Conservation (phyloP, 176 grass and related monocot genomes). For the Rhynchospora pubera region DNA sequence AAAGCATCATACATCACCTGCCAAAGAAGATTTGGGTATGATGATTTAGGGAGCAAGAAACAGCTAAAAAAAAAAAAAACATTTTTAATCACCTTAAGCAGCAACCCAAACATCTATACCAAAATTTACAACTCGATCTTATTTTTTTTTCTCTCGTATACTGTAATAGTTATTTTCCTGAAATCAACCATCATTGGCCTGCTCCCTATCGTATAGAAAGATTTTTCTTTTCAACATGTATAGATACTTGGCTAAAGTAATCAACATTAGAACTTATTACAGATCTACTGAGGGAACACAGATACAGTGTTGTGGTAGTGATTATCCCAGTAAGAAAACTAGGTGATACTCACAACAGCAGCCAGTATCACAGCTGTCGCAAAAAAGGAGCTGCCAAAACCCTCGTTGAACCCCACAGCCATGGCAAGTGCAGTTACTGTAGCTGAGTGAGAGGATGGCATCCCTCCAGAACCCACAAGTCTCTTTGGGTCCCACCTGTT, state of each 20-base stretch:
- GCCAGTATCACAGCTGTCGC: conserved; percentile 69
- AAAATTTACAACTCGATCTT: not conserved
- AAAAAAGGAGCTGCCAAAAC: conserved; percentile 58
- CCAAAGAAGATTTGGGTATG: not conserved
- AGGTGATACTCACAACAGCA: conserved; percentile 48
- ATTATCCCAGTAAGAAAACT: not conserved
- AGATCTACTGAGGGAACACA: not conserved
- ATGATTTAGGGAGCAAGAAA: not conserved
- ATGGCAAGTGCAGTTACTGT: conserved; percentile 77
- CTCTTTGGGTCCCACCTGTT: conserved; percentile 86
- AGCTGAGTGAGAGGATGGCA: conserved; percentile 90
- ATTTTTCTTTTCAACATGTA: not conserved
- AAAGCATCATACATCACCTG: conserved; percentile 99
- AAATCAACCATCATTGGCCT: not conserved
- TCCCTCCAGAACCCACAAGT: conserved; percentile 76
- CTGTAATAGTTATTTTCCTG: not conserved
- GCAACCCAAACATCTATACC: not conserved
- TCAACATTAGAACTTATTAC: not conserved
- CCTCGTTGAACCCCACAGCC: conserved; percentile 72
- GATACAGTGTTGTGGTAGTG: not conserved
- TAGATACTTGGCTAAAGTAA: not conserved
- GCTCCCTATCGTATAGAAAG: not conserved
- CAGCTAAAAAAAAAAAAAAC: not conserved
- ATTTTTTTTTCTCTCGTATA: not conserved
- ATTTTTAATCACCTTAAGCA: not conserved